These are phyloP conservation scores for Smittium mucronatum DNA, from an alignment of 371 early-diverging fungal genomes.

Conservation along the genomic window DNA sequence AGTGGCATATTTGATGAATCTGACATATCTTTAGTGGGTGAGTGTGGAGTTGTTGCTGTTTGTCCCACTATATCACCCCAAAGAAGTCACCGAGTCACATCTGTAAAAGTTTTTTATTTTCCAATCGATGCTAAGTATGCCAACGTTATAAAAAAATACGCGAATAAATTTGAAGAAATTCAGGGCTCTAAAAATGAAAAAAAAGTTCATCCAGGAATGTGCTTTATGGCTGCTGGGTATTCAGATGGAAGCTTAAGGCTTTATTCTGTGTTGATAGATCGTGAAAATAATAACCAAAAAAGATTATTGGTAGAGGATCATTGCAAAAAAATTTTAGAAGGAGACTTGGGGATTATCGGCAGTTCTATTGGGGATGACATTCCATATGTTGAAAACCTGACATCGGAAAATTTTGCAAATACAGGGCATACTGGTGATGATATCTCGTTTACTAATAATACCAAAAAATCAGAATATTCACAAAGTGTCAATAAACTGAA, in stretches of 20 bases:
- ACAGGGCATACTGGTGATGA: not conserved
- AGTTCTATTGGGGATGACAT: no score
- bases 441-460: not conserved
- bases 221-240: constrained; percentile 10
- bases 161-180: not conserved
- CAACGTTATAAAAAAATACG: not conserved
- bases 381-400: no score
- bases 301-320: no score
- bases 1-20: not conserved
- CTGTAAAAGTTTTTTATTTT: not conserved
- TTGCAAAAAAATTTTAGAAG: no score
- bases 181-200: not conserved
- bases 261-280: not conserved
- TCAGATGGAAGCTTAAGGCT: constrained; percentile 10
- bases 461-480: not conserved
- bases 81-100: not conserved
- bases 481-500: not conserved
- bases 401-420: not conserved
- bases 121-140: not conserved
- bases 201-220: not conserved
- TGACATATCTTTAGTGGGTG: not conserved
- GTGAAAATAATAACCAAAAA: not conserved
- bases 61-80: constrained; percentile 4
- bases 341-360: no score
- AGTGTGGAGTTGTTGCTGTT: not conserved